phyloP scores from a whole-genome alignment of 164 flowering plant genomes.

The Nymphaea colorata region DNA sequence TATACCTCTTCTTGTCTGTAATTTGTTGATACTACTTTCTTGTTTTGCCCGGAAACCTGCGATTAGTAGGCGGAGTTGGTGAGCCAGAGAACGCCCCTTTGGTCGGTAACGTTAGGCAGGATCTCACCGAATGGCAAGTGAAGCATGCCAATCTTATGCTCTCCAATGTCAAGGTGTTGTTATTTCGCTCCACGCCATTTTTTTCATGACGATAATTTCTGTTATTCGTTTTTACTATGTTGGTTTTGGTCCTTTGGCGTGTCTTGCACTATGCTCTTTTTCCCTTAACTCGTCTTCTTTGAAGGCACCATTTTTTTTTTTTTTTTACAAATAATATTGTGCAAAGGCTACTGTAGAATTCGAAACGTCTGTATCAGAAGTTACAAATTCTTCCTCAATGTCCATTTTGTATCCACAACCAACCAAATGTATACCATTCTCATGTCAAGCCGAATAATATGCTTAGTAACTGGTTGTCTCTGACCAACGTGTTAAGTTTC shows the following conservation, averaged over 20 bases:
- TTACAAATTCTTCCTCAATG: no score
- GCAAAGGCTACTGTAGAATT: no score
- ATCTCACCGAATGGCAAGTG: slow-evolving; percentile 83
- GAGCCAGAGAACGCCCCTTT: not conserved
- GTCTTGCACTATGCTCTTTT: not conserved
- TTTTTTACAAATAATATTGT: no score
- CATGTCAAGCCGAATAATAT: no score
- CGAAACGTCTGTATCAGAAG: no score
- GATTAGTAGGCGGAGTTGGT: not conserved
- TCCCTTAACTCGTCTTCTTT: not conserved
- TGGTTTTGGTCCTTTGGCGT: not conserved
- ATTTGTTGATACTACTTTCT: no score
- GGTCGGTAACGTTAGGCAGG: slow-evolving; percentile 28
- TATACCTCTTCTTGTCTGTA: not conserved
- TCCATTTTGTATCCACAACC: no score
- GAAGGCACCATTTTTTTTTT: not conserved
- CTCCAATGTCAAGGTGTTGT: slow-evolving; percentile 51
- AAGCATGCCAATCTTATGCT: slow-evolving; percentile 65
- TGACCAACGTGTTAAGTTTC: no score
- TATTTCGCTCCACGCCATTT: not conserved
- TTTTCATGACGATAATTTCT: not conserved
- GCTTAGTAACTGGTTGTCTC: no score
- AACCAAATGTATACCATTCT: no score
- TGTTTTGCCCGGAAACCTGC: not conserved
- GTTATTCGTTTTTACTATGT: not conserved